Evolutionary conservation across 805 yeast genomes (phyloP).

Genomic region (Wickerhamiella musiphila): DNA sequence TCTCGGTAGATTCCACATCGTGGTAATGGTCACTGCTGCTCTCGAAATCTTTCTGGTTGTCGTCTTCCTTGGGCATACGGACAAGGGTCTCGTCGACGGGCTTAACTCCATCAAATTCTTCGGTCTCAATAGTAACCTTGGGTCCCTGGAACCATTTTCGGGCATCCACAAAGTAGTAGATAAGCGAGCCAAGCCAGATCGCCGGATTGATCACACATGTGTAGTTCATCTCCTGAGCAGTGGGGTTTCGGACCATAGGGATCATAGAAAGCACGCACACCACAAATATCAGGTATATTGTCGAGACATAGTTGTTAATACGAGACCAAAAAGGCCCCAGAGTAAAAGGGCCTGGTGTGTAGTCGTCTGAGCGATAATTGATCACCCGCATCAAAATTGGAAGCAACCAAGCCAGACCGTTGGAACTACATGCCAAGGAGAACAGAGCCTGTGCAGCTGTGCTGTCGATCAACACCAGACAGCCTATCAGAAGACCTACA

Average conservation of each 20-base stretch:
- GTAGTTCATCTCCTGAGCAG: slow-evolving; percentile 43
- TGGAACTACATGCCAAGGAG: slow-evolving; percentile 44
- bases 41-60: too few relatives aligned
- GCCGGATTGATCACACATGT: slow-evolving; percentile 48
- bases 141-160: slow-evolving; percentile 45
- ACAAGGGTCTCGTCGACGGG: not conserved
- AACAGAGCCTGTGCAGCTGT: slow-evolving; percentile 55
- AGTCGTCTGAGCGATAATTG: slow-evolving; percentile 29
- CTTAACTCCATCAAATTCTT: not conserved
- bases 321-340: slow-evolving; percentile 35
- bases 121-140: slow-evolving; percentile 12
- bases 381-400: slow-evolving; percentile 41
- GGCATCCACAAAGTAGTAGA: slow-evolving; percentile 37
- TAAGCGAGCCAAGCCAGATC: slow-evolving; percentile 35
- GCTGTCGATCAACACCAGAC: slow-evolving; percentile 37
- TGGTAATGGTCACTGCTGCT: too few relatives aligned
- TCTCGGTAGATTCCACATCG: too few relatives aligned
- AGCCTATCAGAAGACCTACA: slow-evolving; percentile 36
- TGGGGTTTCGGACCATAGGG: slow-evolving; percentile 29
- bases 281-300: slow-evolving; percentile 33
- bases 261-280: slow-evolving; percentile 39
- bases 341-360: slow-evolving; percentile 51
- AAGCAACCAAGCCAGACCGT: slow-evolving; percentile 43
- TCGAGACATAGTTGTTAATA: slow-evolving; percentile 30
- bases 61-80: not conserved